A percentile compares a stretch with the other conserved stretches of the same genome.
Evolutionary conservation across 441 rosid species (phyloP).

Genomic region (Francoa sonchifolia): DNA sequence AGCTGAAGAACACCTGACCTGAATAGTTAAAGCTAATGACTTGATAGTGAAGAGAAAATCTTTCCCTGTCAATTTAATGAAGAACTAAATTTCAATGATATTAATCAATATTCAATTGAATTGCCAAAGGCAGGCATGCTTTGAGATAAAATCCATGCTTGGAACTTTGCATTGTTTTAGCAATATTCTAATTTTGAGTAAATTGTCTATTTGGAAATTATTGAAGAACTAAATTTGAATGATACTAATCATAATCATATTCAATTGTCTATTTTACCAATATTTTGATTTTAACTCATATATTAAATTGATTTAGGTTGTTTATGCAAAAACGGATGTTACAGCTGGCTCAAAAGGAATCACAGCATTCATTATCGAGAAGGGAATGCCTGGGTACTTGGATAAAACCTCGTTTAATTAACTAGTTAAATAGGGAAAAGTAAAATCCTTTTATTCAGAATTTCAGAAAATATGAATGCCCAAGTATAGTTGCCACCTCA

Average conservation of each 20-base stretch:
- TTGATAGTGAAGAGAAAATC: not conserved
- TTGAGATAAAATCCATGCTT: too few relatives aligned
- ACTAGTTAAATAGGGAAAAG: not conserved
- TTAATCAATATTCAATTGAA: too few relatives aligned
- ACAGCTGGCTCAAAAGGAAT: constrained; percentile 86
- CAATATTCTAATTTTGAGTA: too few relatives aligned
- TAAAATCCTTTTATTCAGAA: not conserved
- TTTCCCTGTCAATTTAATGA: not conserved
- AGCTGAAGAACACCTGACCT: too few relatives aligned
- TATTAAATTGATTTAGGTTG: constrained; percentile 33
- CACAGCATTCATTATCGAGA: constrained; percentile 84
- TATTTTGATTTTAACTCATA: constrained; percentile 12
- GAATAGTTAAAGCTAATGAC: not conserved
- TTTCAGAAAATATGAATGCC: not conserved
- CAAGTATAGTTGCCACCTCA: not conserved
- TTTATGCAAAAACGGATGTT: constrained; percentile 75
- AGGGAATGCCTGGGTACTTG: constrained; percentile 87
- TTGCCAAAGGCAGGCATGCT: not conserved
- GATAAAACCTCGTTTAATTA: constrained; percentile 3
- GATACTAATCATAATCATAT: too few relatives aligned
- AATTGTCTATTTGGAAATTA: not conserved
- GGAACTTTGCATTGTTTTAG: too few relatives aligned
- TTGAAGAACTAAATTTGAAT: too few relatives aligned
- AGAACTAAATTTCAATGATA: too few relatives aligned
- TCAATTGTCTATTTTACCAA: too few relatives aligned